phyloP scores from a whole-genome alignment of 768 basidiomycete species.

The Serendipita sp. region DNA sequence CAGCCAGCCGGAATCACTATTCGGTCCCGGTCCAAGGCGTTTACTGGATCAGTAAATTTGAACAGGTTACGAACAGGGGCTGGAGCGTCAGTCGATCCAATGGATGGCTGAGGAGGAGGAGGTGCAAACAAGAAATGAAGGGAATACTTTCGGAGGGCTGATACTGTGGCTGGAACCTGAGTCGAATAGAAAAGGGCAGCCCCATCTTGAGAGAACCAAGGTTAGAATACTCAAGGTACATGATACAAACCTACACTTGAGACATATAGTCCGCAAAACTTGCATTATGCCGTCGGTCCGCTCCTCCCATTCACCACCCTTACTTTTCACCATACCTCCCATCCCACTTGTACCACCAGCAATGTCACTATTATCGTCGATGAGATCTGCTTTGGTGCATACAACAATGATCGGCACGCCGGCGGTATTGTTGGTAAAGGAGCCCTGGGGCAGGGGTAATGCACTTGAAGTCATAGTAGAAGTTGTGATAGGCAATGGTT shows the following conservation, averaged over 20 bases:
- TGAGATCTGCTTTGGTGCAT: slow-evolving; percentile 85
- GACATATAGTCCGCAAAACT: slow-evolving; percentile 76
- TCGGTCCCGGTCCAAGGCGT: slow-evolving; percentile 82
- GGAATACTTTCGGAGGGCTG: slow-evolving; percentile 65
- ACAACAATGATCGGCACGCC: slow-evolving; percentile 80
- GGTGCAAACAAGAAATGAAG: slow-evolving; percentile 67
- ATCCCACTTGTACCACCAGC: slow-evolving; percentile 65
- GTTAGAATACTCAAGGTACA: background rate
- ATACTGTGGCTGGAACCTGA: slow-evolving; percentile 55
- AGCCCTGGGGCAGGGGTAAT: slow-evolving; percentile 71
- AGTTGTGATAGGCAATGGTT: slow-evolving; percentile 36
- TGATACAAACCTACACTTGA: slow-evolving; percentile 55
- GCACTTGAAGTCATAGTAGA: slow-evolving; percentile 50
- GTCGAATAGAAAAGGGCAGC: slow-evolving; percentile 87
- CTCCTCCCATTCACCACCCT: slow-evolving; percentile 90
- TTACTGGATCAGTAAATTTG: slow-evolving; percentile 74
- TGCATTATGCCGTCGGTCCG: slow-evolving; percentile 91
- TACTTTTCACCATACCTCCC: slow-evolving; percentile 83
- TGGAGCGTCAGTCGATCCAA: slow-evolving; percentile 21
- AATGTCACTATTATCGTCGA: slow-evolving; percentile 65
- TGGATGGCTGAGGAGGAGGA: slow-evolving; percentile 36
- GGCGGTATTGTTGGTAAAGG: slow-evolving; percentile 68
- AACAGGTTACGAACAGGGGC: slow-evolving; percentile 60
- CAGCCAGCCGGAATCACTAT: slow-evolving; percentile 90
- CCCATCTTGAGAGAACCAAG: slow-evolving; percentile 42